A percentile compares a stretch with the other conserved stretches of the same genome.
Evolutionary conservation across 768 basidiomycete species (phyloP).

Genomic region (Tylopilus cervinicoccineus): DNA sequence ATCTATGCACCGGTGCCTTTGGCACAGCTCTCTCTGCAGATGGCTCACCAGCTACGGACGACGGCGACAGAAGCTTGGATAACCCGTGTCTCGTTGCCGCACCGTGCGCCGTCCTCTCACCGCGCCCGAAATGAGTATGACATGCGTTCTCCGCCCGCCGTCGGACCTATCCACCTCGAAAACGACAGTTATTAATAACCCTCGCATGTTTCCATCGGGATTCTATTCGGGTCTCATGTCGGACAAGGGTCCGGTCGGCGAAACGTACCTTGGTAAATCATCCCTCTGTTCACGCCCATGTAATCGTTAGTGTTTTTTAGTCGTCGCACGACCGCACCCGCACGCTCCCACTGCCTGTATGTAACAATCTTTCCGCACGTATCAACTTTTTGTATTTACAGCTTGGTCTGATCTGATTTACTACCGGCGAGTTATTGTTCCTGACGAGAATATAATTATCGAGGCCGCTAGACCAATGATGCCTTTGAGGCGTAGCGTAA

Average conservation of each 20-base stretch:
- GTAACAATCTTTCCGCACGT: conserved; percentile 1
- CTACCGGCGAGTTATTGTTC: not conserved
- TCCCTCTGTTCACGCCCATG: conserved; percentile 1
- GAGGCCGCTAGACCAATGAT: no score
- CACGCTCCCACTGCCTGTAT: conserved; percentile 10
- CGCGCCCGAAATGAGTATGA: conserved; percentile 3
- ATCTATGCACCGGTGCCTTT: conserved; percentile 73
- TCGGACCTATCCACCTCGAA: conserved; percentile 22
- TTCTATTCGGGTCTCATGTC: not conserved
- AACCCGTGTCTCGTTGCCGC: conserved; percentile 12
- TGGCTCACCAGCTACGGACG: conserved; percentile 47
- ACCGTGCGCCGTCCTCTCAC: not conserved
- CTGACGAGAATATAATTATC: no score
- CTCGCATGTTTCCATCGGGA: not conserved
- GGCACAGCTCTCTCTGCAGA: conserved; percentile 48
- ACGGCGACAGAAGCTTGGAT: conserved; percentile 71
- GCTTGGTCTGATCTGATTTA: conserved; percentile 5
- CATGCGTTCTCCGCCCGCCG: not conserved
- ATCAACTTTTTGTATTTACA: conserved; percentile 6
- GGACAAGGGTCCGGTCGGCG: not conserved
- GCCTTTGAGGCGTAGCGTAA: no score
- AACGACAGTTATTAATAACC: conserved; percentile 7
- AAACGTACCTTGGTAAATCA: not conserved
- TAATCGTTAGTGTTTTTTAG: conserved; percentile 2
- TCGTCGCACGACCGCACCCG: not conserved